These are phyloP conservation scores for Penicillium rolfsii DNA, from an alignment of 2,329 filamentous ascomycete genomes.

Conservation along the genomic window DNA sequence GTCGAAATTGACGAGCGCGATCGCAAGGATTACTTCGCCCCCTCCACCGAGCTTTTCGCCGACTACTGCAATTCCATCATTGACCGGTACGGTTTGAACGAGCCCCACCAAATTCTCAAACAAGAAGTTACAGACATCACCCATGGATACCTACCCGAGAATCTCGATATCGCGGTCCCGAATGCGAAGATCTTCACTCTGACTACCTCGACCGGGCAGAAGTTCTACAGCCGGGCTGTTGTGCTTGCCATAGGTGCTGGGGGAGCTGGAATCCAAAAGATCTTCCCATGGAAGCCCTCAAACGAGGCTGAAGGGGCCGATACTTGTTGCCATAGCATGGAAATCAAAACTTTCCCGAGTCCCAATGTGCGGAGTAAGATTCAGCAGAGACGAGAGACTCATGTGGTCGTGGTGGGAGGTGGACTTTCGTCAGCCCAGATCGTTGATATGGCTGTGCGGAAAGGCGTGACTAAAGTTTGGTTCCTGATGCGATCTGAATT, in stretches of 20 bases:
- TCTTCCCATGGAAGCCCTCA: slow-evolving; percentile 46
- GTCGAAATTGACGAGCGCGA: slow-evolving; percentile 67
- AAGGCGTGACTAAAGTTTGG: slow-evolving; percentile 69
- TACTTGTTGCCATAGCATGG: slow-evolving; percentile 63
- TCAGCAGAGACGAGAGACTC: slow-evolving; percentile 55
- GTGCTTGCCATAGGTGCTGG: slow-evolving; percentile 73
- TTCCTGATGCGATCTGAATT: slow-evolving; percentile 66
- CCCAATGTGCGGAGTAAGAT: slow-evolving; percentile 58
- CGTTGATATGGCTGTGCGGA: slow-evolving; percentile 65
- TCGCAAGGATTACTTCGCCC: slow-evolving; percentile 70
- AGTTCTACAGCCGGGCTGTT: slow-evolving; percentile 63
- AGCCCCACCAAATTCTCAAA: slow-evolving; percentile 59
- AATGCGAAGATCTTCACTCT: slow-evolving; percentile 67
- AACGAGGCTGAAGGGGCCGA: slow-evolving; percentile 52
- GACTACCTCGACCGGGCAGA: slow-evolving; percentile 55
- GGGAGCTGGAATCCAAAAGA: slow-evolving; percentile 64
- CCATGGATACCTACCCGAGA: slow-evolving; percentile 51
- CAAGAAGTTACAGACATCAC: slow-evolving; percentile 65
- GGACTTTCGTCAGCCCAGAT: slow-evolving; percentile 78
- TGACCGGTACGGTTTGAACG: slow-evolving; percentile 61
- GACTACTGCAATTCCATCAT: slow-evolving; percentile 64
- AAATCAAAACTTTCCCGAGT: slow-evolving; percentile 63
- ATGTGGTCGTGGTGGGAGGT: slow-evolving; percentile 72
- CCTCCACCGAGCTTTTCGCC: slow-evolving; percentile 63
- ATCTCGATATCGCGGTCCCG: slow-evolving; percentile 47